Base-by-base conservation (phyloP, 768 basidiomycete species). In the Tricholomella constricta region DNA sequence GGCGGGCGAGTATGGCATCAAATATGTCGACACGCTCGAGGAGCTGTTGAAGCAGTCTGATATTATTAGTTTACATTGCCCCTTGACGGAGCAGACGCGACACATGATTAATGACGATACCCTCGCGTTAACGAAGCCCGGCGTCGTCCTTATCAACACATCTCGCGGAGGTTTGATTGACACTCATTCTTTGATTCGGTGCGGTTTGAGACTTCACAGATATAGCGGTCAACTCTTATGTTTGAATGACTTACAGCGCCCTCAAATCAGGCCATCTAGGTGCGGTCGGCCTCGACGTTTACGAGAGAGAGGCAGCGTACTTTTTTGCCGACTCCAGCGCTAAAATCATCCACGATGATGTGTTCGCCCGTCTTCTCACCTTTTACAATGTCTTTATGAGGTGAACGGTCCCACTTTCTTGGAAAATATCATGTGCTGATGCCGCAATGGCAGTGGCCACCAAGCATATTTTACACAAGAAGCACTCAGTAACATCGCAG, bases 311-410 rank as follows among this genome's bases (percentile, higher is more conserved):
- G 62, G 67, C 75, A 1, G 57, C 62, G 9, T 76, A 74, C 56
- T 77, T 77, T 62, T 77, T 76, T 41, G 68, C 72, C 8, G 76
- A 76, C 50, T 76, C 73, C 1, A 76, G 74, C 48, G 56, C 67
- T 2, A 74, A 75, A 56, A 71, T 77, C 48, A 77, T 77, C 45
- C 62, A 73, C n/a, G 76, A 77, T 44, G 76, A 77, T 49, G 68
- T 65, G 15, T 76, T 77, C 52, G 73, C 72, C 19, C 70, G 76
- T n/a, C 63, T 77, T n/a, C 58, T 77, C 14, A 71, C 74, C 0
- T 77, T 77, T 58, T 75, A 76, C 60, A 77, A 76, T 52, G 76
- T 77, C 27, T 76, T 74, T 51, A 69, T 77, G 71, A 77, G 69
- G 75, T 73, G 50, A 50, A n/a, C n/a, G 61, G 37, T 62, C 29